Evolutionary conservation across 768 basidiomycete genomes (phyloP).

Genomic region (Sporobolomyces pararoseus): DNA sequence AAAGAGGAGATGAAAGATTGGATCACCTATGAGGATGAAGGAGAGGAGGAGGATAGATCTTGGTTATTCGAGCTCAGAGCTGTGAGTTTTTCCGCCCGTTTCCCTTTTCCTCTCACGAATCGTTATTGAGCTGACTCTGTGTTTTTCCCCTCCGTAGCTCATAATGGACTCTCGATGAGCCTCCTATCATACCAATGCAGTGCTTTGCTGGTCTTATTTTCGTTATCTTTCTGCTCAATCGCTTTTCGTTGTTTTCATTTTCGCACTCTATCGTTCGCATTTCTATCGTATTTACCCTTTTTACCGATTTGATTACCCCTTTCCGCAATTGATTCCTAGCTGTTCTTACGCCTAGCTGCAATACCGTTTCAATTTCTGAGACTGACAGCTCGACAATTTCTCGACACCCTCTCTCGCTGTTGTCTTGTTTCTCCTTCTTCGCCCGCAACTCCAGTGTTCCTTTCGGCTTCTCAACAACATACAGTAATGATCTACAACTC

Average conservation of each 20-base stretch:
- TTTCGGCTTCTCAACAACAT: not conserved
- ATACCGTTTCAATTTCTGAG: too few species aligned
- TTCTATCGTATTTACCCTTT: too few species aligned
- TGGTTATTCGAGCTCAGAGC: constrained; percentile 35
- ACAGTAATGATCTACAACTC: too few species aligned
- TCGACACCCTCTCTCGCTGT: too few species aligned
- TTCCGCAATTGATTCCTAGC: not conserved
- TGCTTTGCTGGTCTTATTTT: not conserved
- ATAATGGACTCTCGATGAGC: constrained; percentile 16
- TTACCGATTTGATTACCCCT: not conserved
- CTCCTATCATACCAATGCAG: too few species aligned
- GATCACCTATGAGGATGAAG: not conserved
- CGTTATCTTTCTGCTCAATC: not conserved
- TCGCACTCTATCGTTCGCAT: too few species aligned
- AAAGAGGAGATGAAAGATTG: constrained; percentile 16
- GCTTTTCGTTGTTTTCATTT: not conserved
- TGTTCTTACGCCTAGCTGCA: too few species aligned
- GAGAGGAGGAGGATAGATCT: constrained; percentile 7
- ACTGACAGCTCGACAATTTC: too few species aligned
- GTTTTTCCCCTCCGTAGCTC: too few species aligned
- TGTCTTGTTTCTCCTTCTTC: too few species aligned
- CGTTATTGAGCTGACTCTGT: too few species aligned
- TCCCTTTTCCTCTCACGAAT: not conserved
- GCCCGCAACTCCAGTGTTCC: not conserved
- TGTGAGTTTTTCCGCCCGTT: constrained; percentile 7